These are phyloP conservation scores for Citrus inodora DNA, from an alignment of 345 rosid species.

Conservation along the genomic window DNA sequence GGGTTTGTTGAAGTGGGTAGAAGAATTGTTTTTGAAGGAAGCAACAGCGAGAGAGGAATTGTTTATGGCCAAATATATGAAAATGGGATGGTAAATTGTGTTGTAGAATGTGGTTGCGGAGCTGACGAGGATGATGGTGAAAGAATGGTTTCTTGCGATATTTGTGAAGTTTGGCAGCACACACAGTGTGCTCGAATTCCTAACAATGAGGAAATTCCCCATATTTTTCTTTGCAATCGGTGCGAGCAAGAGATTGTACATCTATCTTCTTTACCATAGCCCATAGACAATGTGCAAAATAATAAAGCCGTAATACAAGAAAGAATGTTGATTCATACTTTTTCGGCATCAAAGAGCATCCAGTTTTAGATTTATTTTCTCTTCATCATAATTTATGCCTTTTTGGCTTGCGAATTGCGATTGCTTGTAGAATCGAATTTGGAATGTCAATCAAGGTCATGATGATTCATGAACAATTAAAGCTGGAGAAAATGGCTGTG, in stretches of 20 bases:
- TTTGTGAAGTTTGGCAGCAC: conserved; percentile 91
- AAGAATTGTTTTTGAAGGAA: conserved; percentile 49
- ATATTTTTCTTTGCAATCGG: conserved; percentile 72
- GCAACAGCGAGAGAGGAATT: conserved; percentile 26
- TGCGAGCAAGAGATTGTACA: conserved; percentile 71
- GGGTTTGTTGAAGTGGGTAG: conserved; percentile 44
- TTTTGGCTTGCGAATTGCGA: not conserved
- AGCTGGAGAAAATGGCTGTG: no score
- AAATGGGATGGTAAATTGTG: conserved; percentile 16
- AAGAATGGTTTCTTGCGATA: conserved; percentile 75
- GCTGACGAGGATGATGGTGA: conserved; percentile 80
- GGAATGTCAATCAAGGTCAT: no score
- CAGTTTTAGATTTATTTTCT: not conserved
- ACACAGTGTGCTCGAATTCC: conserved; percentile 74
- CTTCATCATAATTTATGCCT: not conserved
- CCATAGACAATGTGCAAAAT: not conserved
- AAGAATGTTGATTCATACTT: not conserved
- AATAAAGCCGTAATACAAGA: no score
- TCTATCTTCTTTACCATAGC: conserved; percentile 53
- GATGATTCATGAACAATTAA: no score
- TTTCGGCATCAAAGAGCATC: not conserved
- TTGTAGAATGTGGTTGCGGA: conserved; percentile 71
- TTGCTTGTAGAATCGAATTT: no score
- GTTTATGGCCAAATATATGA: conserved; percentile 27
- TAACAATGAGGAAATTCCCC: conserved; percentile 60